Evolutionary conservation across 2,329 filamentous ascomycete species (phyloP).

Genomic region (Cucurbitaria berberidis): DNA sequence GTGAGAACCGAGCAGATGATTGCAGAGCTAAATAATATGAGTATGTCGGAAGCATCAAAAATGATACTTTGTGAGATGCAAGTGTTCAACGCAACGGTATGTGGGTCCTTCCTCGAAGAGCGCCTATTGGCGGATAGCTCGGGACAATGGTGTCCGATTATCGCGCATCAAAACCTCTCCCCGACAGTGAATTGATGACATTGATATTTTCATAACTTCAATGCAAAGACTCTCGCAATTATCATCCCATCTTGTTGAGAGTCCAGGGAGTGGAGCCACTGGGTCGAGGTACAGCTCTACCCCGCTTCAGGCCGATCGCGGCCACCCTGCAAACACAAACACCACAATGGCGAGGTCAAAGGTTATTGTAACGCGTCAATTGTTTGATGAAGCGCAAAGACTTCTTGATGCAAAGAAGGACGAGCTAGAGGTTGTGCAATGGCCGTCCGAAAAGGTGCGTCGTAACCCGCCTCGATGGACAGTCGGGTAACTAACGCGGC

Average conservation of each 20-base stretch:
- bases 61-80: neutral
- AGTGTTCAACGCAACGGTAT: neutral
- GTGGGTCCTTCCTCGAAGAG: neutral
- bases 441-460: slow-evolving; percentile 34
- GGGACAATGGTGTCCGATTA: slow-evolving; percentile 15
- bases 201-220: neutral
- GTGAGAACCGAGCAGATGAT: neutral
- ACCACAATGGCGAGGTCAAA: slow-evolving; percentile 32
- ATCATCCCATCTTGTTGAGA: slow-evolving; percentile 12
- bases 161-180: neutral
- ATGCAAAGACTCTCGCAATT: slow-evolving; percentile 18
- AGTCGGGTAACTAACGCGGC: slow-evolving; percentile 5
- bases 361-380: slow-evolving; percentile 38
- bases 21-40: neutral
- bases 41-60: neutral
- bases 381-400: slow-evolving; percentile 30
- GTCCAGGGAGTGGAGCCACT: neutral
- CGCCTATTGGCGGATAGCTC: slow-evolving; percentile 29
- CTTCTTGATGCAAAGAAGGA: slow-evolving; percentile 24
- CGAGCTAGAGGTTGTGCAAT: slow-evolving; percentile 37
- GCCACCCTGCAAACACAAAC: slow-evolving; percentile 15
- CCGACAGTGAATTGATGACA: neutral
- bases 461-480: neutral
- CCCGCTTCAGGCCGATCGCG: slow-evolving; percentile 25
- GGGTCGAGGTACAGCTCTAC: slow-evolving; percentile 8